Base-by-base conservation (phyloP, 208 protist species). In the Novymonas esmeraldas region DNA sequence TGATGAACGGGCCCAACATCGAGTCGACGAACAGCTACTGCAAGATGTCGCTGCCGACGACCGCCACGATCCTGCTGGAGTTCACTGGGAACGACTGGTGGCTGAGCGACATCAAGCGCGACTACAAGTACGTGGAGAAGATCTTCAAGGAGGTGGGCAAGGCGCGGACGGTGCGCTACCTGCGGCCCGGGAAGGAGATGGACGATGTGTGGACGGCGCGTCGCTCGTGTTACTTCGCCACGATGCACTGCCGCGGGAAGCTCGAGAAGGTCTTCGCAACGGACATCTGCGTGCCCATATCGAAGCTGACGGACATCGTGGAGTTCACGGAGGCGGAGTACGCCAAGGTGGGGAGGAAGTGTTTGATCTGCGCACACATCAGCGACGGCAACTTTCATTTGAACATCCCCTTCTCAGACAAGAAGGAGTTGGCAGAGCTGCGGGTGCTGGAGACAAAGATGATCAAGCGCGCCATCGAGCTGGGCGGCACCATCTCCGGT, bases 321-420 rank as follows among this genome's bases (percentile, higher is more conserved):
- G 63, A 74, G 31, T 81, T 76, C 42, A 97, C 87, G 6, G 87
- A 95, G 62, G 61, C 75, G 28, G 83, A 93, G 42, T 84, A 97
- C 29, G 49, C 38, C 10, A 56, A 81, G 36, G 59, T 52, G 1
- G 67, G 64, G 7, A 50, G 72, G 26, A 31, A 74, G 0, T 78
- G 80, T 24, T 70, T 81, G 34, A 63, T 96, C 3, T 83, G 90
- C 51, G 90, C 86, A 24, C 95, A 98, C 78, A 92, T 95, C 42
- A 89, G 82, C 54, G 90, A 97, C 69, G 93, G 92, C 26, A 98
- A 98, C 66, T 98, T 95, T 55, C 95, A 98, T 60, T 31, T 85
- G 36, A 80, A 81, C 51, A 78, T 96, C 26, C 77, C 93, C 4
- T 92, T 89, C 50, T 28, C 74, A 28, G 56, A 65, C 51, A 72